A percentile compares a stretch with the other conserved stretches of the same genome.
These are phyloP conservation scores for Neofusicoccum kwambonambiense DNA, from an alignment of 2,329 filamentous ascomycete species.

Conservation along the genomic window DNA sequence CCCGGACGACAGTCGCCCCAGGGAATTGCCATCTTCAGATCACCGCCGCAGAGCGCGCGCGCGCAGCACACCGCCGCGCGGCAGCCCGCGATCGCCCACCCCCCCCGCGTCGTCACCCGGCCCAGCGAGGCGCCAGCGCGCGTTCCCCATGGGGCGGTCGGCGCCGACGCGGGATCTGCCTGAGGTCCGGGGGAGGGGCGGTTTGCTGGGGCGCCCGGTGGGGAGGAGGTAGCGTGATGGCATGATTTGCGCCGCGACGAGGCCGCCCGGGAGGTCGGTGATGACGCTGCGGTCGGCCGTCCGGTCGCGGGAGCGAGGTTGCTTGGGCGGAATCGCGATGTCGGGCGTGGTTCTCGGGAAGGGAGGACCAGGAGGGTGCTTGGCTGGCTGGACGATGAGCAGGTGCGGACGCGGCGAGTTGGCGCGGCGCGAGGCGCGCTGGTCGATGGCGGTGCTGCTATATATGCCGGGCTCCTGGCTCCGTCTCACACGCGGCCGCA, in stretches of 20 bases:
- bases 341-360: neutral
- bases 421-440: neutral
- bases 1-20: slow-evolving; percentile 7
- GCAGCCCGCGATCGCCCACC: no score
- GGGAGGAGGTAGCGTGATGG: slow-evolving; percentile 3
- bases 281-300: no score
- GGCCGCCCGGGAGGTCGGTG: no score
- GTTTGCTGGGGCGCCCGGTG: no score
- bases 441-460: neutral
- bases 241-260: neutral
- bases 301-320: neutral
- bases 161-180: neutral
- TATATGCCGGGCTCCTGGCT: neutral
- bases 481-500: neutral
- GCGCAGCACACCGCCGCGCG: no score
- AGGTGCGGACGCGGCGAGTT: neutral
- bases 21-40: neutral
- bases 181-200: neutral
- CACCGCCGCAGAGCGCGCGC: no score
- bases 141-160: neutral
- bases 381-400: neutral
- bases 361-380: neutral
- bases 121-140: neutral
- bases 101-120: neutral
- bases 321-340: neutral